A percentile compares a stretch with the other conserved stretches of the same genome.
Conservation (phyloP, 768 basidiomycete species). For the Macrocybe gigantea region DNA sequence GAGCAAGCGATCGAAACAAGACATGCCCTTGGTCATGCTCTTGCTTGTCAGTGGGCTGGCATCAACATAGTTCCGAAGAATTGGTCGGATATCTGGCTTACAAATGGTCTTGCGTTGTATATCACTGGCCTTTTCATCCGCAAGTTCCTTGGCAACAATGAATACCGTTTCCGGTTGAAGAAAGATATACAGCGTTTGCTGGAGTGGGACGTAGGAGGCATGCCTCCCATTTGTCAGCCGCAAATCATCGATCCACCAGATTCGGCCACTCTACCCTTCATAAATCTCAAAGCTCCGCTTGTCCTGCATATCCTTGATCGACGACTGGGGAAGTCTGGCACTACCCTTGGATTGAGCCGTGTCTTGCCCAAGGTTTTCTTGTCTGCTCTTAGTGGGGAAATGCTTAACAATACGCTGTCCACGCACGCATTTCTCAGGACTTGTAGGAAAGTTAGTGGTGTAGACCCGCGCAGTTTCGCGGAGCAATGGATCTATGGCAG, state of each 20-base stretch:
- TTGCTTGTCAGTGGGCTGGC: slow-evolving; percentile 96
- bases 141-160: slow-evolving; percentile 90
- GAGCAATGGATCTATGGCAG: slow-evolving; percentile 99
- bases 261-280: slow-evolving; percentile 69
- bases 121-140: slow-evolving; percentile 85
- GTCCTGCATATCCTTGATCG: slow-evolving; percentile 95
- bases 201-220: slow-evolving; percentile 78
- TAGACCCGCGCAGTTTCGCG: slow-evolving; percentile 87
- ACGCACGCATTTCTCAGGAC: slow-evolving; percentile 88
- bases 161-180: slow-evolving; percentile 91
- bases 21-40: slow-evolving; percentile 77
- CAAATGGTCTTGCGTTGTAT: slow-evolving; percentile 88
- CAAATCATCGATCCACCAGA: slow-evolving; percentile 83
- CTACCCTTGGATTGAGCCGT: slow-evolving; percentile 88
- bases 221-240: slow-evolving; percentile 94
- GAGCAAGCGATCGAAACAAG: slow-evolving; percentile 92
- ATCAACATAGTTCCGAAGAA: slow-evolving; percentile 93
- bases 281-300: slow-evolving; percentile 94
- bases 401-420: slow-evolving; percentile 78
- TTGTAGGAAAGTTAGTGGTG: slow-evolving; percentile 90
- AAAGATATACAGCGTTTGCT: slow-evolving; percentile 94
- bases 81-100: slow-evolving; percentile 95
- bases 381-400: slow-evolving; percentile 88
- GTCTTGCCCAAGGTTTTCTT: slow-evolving; percentile 94
- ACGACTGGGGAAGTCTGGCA: slow-evolving; percentile 90